Evolutionary conservation across 805 yeast genomes (phyloP), one percentile per base, ranked within the genome.

Genomic region (Candida namnaoensis): DNA sequence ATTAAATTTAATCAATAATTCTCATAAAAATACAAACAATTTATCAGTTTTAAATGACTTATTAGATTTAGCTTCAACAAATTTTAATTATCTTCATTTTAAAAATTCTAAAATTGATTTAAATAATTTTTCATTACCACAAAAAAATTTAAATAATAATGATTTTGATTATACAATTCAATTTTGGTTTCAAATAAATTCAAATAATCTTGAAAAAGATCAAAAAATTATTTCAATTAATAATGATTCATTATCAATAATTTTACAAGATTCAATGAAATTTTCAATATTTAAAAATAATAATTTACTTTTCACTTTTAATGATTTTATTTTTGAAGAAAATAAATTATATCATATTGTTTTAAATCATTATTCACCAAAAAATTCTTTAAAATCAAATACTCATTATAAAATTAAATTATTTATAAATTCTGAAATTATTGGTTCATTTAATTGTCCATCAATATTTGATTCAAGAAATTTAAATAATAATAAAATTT

Each of bases 191-290:
- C 57, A 53, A 28, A 45, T 64, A 23, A 56, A 57, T 40, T 50
- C 53, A 34, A 41, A 49, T 4, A 3, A 19, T 19, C 3, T 19
- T 19, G 19, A 19, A 19, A 44, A 47, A 2, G 61, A 64, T 6
- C 55, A 56, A 34, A 47, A 60, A 24, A 34, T 66, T 8, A 32
- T 60, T 32, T 47, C 60, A 0, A 40, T 66, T 4, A 56, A 52
- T 2, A 44, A 47, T 4, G 42, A 44, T 23, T 40, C 47, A 13
- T 38, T 47, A 5, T 35, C 32, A 6, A 13, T 64, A n/a, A 58
- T 53, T 33, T 13, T 65, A 27, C 66, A 64, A 8, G 55, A 64
- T 19, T 19, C 19, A 2, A 58, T 61, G 45, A 58, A 56, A 19
- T 49, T 60, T 7, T 50, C 64, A 3, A 51, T 64, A n/a, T 46